These are phyloP conservation scores for Chaetomiaceae sp. DNA, from an alignment of 2,329 filamentous ascomycete genomes.

Conservation along the genomic window DNA sequence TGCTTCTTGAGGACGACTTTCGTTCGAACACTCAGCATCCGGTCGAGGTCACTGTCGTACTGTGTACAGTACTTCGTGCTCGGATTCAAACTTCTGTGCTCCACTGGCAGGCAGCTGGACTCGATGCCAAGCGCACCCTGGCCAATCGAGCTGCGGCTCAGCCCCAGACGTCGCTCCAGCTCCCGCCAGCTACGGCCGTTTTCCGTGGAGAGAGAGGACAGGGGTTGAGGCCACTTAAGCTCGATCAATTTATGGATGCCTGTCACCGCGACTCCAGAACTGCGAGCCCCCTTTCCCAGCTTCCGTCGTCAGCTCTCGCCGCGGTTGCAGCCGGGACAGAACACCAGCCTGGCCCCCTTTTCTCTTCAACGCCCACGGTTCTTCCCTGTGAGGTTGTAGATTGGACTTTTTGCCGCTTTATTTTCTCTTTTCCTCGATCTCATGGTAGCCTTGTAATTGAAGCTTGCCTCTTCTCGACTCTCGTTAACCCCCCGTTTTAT, in stretches of 20 bases:
- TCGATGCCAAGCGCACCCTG: too few relatives aligned
- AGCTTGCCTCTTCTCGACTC: constrained; percentile 35
- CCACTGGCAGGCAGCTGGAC: too few relatives aligned
- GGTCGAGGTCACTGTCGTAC: too few relatives aligned
- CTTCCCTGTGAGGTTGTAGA: constrained; percentile 15
- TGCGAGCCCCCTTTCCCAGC: constrained; percentile 18
- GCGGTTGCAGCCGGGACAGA: constrained; percentile 14
- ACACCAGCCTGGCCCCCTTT: constrained; percentile 13
- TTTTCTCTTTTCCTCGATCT: constrained; percentile 23
- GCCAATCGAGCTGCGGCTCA: too few relatives aligned
- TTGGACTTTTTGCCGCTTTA: constrained; percentile 9
- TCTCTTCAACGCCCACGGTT: constrained; percentile 9
- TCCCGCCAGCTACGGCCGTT: constrained; percentile 9
- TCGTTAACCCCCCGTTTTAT: constrained; percentile 31
- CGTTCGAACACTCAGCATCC: too few relatives aligned
- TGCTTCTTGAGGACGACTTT: too few relatives aligned
- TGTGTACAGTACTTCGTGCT: too few relatives aligned
- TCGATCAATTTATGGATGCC: constrained; percentile 20
- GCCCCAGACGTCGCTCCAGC: background rate
- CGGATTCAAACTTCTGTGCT: too few relatives aligned
- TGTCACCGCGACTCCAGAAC: constrained; percentile 15
- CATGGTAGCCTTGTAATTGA: constrained; percentile 35
- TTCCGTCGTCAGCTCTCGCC: constrained; percentile 9
- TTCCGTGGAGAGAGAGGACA: background rate
- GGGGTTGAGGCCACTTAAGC: constrained; percentile 24